phyloP scores from a whole-genome alignment of 164 flowering plant species.

The Platanus orientalis region DNA sequence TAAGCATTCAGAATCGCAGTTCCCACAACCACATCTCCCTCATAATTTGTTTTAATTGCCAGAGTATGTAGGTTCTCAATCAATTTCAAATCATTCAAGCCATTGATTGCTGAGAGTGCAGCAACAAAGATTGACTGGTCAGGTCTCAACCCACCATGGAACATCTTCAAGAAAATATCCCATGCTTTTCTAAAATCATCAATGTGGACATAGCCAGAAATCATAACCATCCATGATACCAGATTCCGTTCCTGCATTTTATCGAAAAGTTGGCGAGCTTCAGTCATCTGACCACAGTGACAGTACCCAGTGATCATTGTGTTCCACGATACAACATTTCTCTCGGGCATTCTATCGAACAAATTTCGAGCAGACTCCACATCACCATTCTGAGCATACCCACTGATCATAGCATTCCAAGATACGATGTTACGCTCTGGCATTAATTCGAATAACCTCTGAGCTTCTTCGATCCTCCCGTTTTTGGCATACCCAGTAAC shows the following conservation, averaged over 20 bases:
- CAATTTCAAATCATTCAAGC: background rate
- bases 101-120: background rate
- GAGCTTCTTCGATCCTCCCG: background rate
- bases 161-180: background rate
- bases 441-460: background rate
- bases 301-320: constrained; percentile 1
- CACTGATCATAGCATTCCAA: background rate
- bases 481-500: background rate
- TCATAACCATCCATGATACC: background rate
- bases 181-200: background rate
- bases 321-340: background rate
- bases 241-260: background rate
- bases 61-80: background rate
- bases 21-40: constrained; percentile 22
- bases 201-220: background rate
- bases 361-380: background rate
- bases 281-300: background rate
- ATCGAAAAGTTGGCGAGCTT: background rate
- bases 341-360: background rate
- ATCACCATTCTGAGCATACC: background rate
- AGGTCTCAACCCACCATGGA: background rate
- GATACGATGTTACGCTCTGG: background rate
- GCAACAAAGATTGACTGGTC: background rate
- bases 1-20: constrained; percentile 25
- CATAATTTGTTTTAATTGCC: constrained; percentile 17